Evolutionary conservation across 768 basidiomycete species (phyloP).

Genomic region (Pulveroboletus sp.): DNA sequence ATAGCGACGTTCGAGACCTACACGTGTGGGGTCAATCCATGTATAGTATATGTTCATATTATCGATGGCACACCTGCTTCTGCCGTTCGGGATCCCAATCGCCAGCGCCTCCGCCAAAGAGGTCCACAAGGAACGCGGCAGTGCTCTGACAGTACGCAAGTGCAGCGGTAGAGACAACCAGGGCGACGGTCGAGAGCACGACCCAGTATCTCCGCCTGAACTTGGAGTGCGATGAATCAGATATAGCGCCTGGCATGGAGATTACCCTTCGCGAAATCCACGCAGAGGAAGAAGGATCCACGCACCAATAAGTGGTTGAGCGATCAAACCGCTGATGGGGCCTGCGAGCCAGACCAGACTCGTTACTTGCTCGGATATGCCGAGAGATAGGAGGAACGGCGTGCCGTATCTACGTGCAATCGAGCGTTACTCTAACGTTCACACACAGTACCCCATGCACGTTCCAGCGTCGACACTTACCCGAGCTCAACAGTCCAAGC

Average conservation of each 20-base stretch:
- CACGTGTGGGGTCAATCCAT: background rate
- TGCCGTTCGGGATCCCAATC: slow-evolving; percentile 83
- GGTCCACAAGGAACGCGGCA: slow-evolving; percentile 71
- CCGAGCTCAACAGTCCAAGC: slow-evolving; percentile 96
- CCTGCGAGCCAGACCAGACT: slow-evolving; percentile 95
- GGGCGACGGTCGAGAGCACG: slow-evolving; percentile 75
- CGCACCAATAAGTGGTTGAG: slow-evolving; percentile 96
- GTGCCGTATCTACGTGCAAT: slow-evolving; percentile 75
- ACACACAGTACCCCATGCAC: background rate
- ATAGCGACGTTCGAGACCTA: slow-evolving; percentile 74
- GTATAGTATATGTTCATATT: background rate
- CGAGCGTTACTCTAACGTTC: background rate
- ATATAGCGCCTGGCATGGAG: slow-evolving; percentile 71
- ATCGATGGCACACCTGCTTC: slow-evolving; percentile 44
- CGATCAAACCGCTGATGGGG: slow-evolving; percentile 91
- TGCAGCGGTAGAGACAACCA: slow-evolving; percentile 70
- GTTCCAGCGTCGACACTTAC: slow-evolving; percentile 41
- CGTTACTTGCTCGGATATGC: slow-evolving; percentile 84
- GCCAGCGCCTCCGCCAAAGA: slow-evolving; percentile 69
- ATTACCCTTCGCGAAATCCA: slow-evolving; percentile 1
- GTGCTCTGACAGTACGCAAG: slow-evolving; percentile 80
- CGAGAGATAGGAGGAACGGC: slow-evolving; percentile 79
- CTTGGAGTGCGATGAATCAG: slow-evolving; percentile 87
- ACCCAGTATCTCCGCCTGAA: slow-evolving; percentile 94
- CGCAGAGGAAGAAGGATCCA: background rate